Conservation (phyloP, 768 basidiomycete species). For the Boletellus ananas region DNA sequence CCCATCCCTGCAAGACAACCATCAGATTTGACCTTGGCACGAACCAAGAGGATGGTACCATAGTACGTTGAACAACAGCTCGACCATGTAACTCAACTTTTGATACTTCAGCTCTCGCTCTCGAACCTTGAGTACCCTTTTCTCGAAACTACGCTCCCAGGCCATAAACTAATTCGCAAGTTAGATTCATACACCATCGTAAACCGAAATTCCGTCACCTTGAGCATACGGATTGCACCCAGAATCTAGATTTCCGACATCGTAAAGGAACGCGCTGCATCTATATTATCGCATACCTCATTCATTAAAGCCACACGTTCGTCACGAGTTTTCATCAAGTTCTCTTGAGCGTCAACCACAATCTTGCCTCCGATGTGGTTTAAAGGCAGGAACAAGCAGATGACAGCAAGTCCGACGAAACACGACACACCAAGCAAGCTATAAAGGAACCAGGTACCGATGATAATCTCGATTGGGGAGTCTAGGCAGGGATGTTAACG, state of each 20-base stretch:
- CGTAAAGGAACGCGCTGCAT: neutral
- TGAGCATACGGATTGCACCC: slow-evolving; percentile 89
- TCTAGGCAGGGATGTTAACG: slow-evolving; percentile 37
- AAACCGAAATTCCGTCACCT: slow-evolving; percentile 33
- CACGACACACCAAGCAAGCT: slow-evolving; percentile 73
- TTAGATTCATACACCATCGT: neutral
- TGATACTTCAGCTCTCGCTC: slow-evolving; percentile 82
- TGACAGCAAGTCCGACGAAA: slow-evolving; percentile 74
- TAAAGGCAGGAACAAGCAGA: slow-evolving; percentile 67
- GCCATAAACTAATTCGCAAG: slow-evolving; percentile 72
- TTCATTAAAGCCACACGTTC: slow-evolving; percentile 92
- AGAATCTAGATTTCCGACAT: slow-evolving; percentile 46
- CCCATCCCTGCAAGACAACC: slow-evolving; percentile 30
- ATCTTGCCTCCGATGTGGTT: slow-evolving; percentile 84
- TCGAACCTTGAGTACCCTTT: slow-evolving; percentile 64
- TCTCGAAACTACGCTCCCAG: slow-evolving; percentile 89
- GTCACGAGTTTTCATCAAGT: slow-evolving; percentile 88
- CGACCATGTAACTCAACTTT: slow-evolving; percentile 82
- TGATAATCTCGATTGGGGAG: slow-evolving; percentile 71
- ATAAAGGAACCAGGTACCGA: slow-evolving; percentile 76
- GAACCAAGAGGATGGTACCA: slow-evolving; percentile 36
- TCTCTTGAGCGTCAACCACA: slow-evolving; percentile 74
- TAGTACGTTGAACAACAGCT: slow-evolving; percentile 58
- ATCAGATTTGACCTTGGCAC: neutral
- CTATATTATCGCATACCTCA: slow-evolving; percentile 41